Base-by-base conservation (phyloP, 164 flowering plant species). In the Tinospora cordifolia region DNA sequence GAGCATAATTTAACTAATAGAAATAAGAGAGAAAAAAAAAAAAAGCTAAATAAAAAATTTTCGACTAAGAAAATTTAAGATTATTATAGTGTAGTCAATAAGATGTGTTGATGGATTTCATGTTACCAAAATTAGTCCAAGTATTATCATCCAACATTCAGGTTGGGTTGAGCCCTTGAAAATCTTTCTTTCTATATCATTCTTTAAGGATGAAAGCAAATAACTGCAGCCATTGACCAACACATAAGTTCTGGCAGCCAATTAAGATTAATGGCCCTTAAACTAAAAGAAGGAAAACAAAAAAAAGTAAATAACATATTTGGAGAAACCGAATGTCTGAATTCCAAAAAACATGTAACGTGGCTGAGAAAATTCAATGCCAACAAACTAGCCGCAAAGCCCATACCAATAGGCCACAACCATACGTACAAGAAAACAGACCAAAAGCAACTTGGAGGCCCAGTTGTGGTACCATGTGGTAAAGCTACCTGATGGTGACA, bases 401-500 rank as follows among this genome's bases (percentile, higher is more conserved):
- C 76, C 80, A 73, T 79, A 49, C 71, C 80, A 73, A 65, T 71
- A 73, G 84, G 86, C 79, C 82, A 77, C 70, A 72, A 70, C 70
- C 44, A 77, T 83, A 79, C 84, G 84, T 78, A 84, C 87, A 81
- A 64, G 80, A 63, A 74, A 73, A 76, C 80, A 75, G 82, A 79
- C 84, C 84, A 65, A 70, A 76, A 78, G 84, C 79, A 70, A 72
- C 39, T 40, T 54, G 77, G 67, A 74, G 71, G 74, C 79, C 46
- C 77, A 70, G 65, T 74, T 39, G 67, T 26, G 49, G 74, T 34
- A 67, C 74, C 67, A 73, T 75, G 72, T 60, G 63, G 65, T 70
- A 70, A 68, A 71, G 76, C 87, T 89, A 91, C 86, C 90, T 87
- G 86, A 90, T 88, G 30, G 92, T 87, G 76, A 89, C 95, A 68